Percentiles rank a stretch among this genome's conserved stretches.
These are phyloP conservation scores for Calonectria pauciramosa DNA, from an alignment of 2,329 filamentous ascomycete species.

Conservation along the genomic window DNA sequence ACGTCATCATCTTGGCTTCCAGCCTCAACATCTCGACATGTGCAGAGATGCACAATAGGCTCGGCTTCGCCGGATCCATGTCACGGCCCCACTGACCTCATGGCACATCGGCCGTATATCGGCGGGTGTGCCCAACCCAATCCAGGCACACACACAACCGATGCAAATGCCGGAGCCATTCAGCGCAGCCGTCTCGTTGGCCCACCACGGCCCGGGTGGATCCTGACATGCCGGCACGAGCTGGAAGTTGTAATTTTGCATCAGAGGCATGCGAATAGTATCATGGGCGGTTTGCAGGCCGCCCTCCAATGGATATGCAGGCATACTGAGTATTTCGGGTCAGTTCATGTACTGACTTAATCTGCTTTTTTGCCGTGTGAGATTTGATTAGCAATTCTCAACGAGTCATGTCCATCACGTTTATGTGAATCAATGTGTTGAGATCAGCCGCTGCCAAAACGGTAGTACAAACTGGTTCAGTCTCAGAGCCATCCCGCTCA, in stretches of 20 bases:
- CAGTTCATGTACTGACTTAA: no score
- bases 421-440: background rate
- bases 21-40: background rate
- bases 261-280: background rate
- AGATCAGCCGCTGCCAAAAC: background rate
- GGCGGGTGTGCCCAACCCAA: background rate
- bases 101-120: background rate
- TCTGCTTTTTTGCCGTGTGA: background rate
- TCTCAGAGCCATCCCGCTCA: background rate
- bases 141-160: background rate
- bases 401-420: background rate
- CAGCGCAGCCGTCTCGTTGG: background rate
- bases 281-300: background rate
- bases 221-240: background rate
- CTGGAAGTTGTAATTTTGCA: background rate
- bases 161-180: background rate
- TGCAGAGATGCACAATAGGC: no score
- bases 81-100: background rate
- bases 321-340: background rate
- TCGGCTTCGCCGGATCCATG: background rate
- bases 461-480: background rate
- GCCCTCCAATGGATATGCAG: background rate
- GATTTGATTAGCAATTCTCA: background rate
- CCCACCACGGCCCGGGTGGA: background rate
- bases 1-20: background rate